phyloP scores from a whole-genome alignment of 2,329 filamentous ascomycete genomes.

The Shiraia sp. region DNA sequence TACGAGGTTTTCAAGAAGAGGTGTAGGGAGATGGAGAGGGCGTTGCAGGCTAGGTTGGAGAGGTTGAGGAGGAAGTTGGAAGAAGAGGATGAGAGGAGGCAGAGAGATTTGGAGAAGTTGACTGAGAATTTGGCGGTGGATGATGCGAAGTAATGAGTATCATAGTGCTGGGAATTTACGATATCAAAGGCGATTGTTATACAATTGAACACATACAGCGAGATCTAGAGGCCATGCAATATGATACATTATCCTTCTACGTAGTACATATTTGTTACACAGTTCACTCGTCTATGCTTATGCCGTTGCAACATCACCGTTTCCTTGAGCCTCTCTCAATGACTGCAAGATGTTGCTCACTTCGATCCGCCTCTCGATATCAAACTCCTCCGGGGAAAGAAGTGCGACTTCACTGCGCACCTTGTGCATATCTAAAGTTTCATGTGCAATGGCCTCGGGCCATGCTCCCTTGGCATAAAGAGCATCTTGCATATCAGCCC shows the following conservation, averaged over 20 bases:
- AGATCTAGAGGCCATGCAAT: neutral
- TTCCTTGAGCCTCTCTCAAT: constrained; percentile 2
- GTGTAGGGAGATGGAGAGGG: constrained; percentile 14
- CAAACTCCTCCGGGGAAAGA: constrained; percentile 25
- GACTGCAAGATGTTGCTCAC: constrained; percentile 14
- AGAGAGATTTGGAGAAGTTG: neutral
- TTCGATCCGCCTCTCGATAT: constrained; percentile 21
- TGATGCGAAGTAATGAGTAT: no score
- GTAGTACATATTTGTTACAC: neutral
- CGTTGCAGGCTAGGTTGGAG: constrained; percentile 5
- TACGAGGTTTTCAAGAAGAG: constrained; percentile 36
- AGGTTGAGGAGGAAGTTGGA: constrained; percentile 8
- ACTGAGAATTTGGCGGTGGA: no score
- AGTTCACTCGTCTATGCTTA: no score
- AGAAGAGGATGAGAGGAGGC: neutral
- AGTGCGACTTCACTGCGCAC: constrained; percentile 12
- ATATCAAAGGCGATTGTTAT: no score
- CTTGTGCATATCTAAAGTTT: constrained; percentile 18
- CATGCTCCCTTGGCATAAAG: constrained; percentile 27
- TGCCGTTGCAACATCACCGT: neutral
- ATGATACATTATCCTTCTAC: neutral
- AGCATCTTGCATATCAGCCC: constrained; percentile 41
- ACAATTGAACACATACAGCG: no score
- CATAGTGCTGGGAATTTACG: no score
- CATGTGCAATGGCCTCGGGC: constrained; percentile 28